These are phyloP conservation scores for Cystoisospora suis DNA, from an alignment of 169 alveolate genomes.

Conservation along the genomic window DNA sequence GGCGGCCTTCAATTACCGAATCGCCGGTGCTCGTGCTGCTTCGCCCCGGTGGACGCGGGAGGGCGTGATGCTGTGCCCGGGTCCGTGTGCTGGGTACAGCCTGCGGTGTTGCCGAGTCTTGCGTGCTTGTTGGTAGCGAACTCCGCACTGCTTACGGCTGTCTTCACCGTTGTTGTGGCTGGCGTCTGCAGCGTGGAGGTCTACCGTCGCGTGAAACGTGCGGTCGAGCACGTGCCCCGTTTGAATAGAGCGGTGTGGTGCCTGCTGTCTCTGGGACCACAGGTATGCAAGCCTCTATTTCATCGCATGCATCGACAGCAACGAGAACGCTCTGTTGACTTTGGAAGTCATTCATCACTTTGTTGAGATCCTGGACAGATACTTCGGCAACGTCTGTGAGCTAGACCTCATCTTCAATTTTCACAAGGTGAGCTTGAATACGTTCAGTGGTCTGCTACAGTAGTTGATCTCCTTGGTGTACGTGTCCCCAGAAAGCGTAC, in stretches of 20 bases:
- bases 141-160: no score
- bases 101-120: no score
- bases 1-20: not conserved
- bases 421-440: slow-evolving; percentile 91
- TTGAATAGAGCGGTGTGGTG: not conserved
- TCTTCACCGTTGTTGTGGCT: no score
- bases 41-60: not conserved
- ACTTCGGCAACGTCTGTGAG: slow-evolving; percentile 99
- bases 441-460: no score
- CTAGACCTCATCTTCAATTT: slow-evolving; percentile 98
- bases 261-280: not conserved
- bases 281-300: slow-evolving; percentile 98
- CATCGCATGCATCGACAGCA: slow-evolving; percentile 95
- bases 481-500: not conserved
- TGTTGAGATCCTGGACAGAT: slow-evolving; percentile 97
- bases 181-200: not conserved
- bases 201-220: no score
- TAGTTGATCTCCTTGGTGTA: no score
- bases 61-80: no score
- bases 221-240: no score
- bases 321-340: slow-evolving; percentile 95
- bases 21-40: not conserved
- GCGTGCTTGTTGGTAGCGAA: no score
- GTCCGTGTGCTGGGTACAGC: no score
- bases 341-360: slow-evolving; percentile 96